Evolutionary conservation across 208 protist species (phyloP), one percentile per base, ranked within the genome.

Genomic region (Acanthamoeba rhysodes): DNA sequence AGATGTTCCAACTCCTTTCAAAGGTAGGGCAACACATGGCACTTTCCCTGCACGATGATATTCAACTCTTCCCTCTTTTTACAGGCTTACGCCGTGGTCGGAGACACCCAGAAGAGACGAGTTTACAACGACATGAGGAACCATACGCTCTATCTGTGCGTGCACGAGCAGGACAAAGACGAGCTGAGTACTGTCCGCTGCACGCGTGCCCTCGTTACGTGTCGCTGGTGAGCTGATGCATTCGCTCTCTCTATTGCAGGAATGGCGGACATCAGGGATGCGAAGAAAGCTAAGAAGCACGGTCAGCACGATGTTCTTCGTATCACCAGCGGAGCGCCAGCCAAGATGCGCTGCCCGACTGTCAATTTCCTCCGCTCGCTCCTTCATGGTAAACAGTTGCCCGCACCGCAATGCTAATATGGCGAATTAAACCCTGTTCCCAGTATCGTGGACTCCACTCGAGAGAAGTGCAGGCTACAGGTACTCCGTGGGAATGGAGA

Each of bases 71-170:
- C 55, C 55, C 22, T 59, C 20, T 62, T 20, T 12, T 24, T 62
- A 16, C 55, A 62, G 55, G 55, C 72, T 4, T 82, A 82, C 34
- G 72, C 72, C 10, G 72, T 82, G 29, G 72, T 82, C 7, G 34
- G 72, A 0, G 41, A 82, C 41, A 37, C 29, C 6, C 16, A 34
- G 24, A 82, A 82, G 72, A 16, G 72, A 14, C 72, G 72, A 7
- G 41, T 82, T 32, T 82, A 82, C 41, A 82, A 37, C 41, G 72
- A 82, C 41, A 45, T 82, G 72, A 37, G 32, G n/a, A 82, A 82
- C 24, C 72, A 82, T 37, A 82, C 72, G 29, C 72, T 82, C 37
- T 82, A 82, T 18, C 72, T 82, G 18, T 82, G 72, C 72, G 34
- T 82, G 18, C 72, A 82, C 24, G 72, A 82, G 24, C 72, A 82